Conservation (phyloP, 805 yeast species). For the Metschnikowia cerradonensis region DNA sequence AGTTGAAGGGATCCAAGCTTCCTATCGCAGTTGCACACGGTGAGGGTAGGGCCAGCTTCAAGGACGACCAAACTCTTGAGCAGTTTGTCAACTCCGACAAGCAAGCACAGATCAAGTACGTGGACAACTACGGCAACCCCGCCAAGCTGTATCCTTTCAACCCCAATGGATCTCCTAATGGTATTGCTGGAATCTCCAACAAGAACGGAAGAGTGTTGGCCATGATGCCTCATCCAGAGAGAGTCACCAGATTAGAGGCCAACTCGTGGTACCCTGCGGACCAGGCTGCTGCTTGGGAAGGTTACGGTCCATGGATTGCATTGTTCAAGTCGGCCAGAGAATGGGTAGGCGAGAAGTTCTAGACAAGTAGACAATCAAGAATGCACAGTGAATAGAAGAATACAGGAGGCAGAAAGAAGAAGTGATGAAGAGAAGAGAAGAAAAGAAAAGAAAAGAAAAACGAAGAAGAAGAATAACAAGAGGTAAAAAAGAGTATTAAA, state of each 20-base stretch:
- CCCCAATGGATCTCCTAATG: conserved; percentile 94
- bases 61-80: conserved; percentile 36
- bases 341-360: conserved; percentile 65
- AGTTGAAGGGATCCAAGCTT: conserved; percentile 88
- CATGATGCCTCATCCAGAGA: conserved; percentile 99
- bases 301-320: conserved; percentile 93
- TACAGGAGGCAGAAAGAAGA: neutral
- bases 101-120: conserved; percentile 68
- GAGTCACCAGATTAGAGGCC: conserved; percentile 81
- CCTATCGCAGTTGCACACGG: conserved; percentile 99
- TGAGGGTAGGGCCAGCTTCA: conserved; percentile 87
- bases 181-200: conserved; percentile 87
- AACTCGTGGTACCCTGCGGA: conserved; percentile 84
- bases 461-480: too few species aligned
- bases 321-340: conserved; percentile 88
- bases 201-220: conserved; percentile 95
- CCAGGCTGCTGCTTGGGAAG: conserved; percentile 63
- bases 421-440: too few species aligned
- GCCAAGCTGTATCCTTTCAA: conserved; percentile 87
- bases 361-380: neutral
- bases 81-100: conserved; percentile 46
- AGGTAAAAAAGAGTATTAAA: too few species aligned
- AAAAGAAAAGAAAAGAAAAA: too few species aligned
- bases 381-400: neutral
- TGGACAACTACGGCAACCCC: conserved; percentile 84